These are phyloP conservation scores for Panicum hallii DNA, from an alignment of 202 grass and related monocot genomes.

Conservation along the genomic window DNA sequence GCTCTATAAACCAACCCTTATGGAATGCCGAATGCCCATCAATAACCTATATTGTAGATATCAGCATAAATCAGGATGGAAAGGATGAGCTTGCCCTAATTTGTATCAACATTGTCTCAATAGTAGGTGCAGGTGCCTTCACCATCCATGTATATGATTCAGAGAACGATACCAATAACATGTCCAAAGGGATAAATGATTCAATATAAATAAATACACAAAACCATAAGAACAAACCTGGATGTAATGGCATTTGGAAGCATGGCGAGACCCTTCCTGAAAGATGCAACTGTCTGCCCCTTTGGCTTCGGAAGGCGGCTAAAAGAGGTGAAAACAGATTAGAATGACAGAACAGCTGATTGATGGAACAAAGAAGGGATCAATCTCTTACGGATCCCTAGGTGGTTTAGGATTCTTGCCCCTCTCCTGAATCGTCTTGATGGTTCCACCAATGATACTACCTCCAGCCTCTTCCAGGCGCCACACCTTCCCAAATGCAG, in stretches of 20 bases:
- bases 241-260: conserved; percentile 91
- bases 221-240: conserved; percentile 55
- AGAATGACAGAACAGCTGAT: conserved; percentile 11
- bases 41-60: background rate
- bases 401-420: conserved; percentile 66
- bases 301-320: conserved; percentile 82
- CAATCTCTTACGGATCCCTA: conserved; percentile 72
- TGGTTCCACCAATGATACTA: conserved; percentile 92
- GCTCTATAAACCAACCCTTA: background rate
- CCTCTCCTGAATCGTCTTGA: conserved; percentile 91
- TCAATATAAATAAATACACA: conserved; percentile 16
- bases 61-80: background rate
- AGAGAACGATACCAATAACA: background rate
- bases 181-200: background rate
- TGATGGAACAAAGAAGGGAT: conserved; percentile 1
- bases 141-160: conserved; percentile 6
- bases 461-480: conserved; percentile 79
- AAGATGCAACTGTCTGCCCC: conserved; percentile 95
- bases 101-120: conserved; percentile 1
- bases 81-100: background rate
- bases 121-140: background rate
- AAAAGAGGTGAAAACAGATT: conserved; percentile 39
- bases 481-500: conserved; percentile 96
- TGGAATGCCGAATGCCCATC: background rate
- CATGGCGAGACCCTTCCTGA: conserved; percentile 87